A percentile compares a stretch with the other conserved stretches of the same genome.
These are phyloP conservation scores for Phytophthora tentaculata DNA, from an alignment of 352 stramenopile genomes.

Conservation along the genomic window DNA sequence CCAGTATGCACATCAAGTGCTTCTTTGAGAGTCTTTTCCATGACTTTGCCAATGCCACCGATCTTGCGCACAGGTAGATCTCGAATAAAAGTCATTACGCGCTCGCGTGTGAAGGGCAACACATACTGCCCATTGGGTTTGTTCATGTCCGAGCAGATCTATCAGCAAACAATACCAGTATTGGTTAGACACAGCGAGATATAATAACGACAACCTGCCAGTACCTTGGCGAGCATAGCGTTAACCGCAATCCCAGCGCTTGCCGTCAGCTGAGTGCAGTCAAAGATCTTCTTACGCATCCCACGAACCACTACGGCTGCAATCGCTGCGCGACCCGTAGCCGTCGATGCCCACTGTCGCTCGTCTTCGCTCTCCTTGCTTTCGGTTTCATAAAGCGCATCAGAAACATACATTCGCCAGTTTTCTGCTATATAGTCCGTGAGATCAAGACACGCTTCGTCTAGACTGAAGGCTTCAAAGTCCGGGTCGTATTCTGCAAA, in stretches of 20 bases:
- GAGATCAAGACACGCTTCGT: constrained; percentile 96
- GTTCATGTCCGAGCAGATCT: constrained; percentile 95
- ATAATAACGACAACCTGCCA: neutral
- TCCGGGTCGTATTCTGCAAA: constrained; percentile 95
- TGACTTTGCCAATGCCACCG: constrained; percentile 95
- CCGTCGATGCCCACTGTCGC: constrained; percentile 13
- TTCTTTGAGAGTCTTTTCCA: constrained; percentile 90
- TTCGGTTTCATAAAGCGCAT: constrained; percentile 9
- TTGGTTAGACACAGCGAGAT: constrained; percentile 5
- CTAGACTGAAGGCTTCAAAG: constrained; percentile 91
- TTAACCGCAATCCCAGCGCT: constrained; percentile 94
- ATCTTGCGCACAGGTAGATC: constrained; percentile 93
- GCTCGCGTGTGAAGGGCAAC: constrained; percentile 76
- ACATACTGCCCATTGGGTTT: constrained; percentile 97
- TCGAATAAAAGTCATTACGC: constrained; percentile 90
- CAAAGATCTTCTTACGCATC: constrained; percentile 84
- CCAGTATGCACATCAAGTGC: constrained; percentile 88
- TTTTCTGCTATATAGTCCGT: constrained; percentile 84
- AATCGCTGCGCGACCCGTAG: constrained; percentile 32
- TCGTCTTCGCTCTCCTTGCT: constrained; percentile 23
- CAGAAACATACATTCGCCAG: constrained; percentile 53
- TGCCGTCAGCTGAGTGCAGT: constrained; percentile 92
- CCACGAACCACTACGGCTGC: constrained; percentile 77
- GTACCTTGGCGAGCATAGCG: constrained; percentile 93
- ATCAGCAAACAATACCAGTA: constrained; percentile 3